A percentile compares a stretch with the other conserved stretches of the same genome.
Conservation (phyloP, 2,329 filamentous ascomycete genomes). For the Exophiala mesophila region DNA sequence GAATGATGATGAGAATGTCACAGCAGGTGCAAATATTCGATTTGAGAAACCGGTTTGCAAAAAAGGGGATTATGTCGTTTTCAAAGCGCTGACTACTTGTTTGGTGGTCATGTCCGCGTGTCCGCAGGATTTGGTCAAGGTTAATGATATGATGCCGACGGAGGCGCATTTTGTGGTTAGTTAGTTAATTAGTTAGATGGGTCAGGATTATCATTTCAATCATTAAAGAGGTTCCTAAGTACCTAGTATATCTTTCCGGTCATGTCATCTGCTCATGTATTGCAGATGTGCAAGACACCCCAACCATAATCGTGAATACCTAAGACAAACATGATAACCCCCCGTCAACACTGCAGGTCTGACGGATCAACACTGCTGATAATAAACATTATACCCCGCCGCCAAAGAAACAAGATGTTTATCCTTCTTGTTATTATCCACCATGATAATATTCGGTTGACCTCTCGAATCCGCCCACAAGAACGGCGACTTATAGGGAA, state of each 20-base stretch:
- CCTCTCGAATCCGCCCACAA: not conserved
- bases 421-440: slow-evolving; percentile 5
- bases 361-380: not conserved
- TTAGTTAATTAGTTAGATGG: not conserved
- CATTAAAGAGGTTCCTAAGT: no score
- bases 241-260: no score
- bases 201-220: no score
- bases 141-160: slow-evolving; percentile 35
- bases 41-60: slow-evolving; percentile 33
- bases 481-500: not conserved
- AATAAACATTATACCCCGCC: not conserved
- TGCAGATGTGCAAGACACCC: no score
- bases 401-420: not conserved
- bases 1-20: slow-evolving; percentile 3
- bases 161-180: slow-evolving; percentile 28
- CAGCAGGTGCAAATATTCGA: slow-evolving; percentile 28
- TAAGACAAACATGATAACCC: no score
- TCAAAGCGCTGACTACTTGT: slow-evolving; percentile 35
- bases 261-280: no score
- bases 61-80: slow-evolving; percentile 33
- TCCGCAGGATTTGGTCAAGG: slow-evolving; percentile 38
- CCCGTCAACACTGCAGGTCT: no score
- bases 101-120: slow-evolving; percentile 41
- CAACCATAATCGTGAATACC: no score
- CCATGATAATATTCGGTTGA: slow-evolving; percentile 5